Evolutionary conservation across 2,329 filamentous ascomycete species (phyloP).

Genomic region (Sporothrix dimorphospora): DNA sequence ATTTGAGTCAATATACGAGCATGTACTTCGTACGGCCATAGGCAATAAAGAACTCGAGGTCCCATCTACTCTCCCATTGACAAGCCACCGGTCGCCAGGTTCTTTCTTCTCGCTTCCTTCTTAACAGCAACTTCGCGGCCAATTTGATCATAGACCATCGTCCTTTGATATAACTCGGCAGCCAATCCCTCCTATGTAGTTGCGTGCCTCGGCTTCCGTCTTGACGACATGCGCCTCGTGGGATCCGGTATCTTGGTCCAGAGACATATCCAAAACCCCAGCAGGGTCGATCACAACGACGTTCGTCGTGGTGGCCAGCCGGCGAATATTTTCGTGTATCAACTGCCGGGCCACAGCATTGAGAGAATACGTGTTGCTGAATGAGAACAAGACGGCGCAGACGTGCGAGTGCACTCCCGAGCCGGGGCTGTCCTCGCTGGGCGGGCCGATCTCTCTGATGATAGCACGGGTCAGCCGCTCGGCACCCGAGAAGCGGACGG

Average conservation of each 20-base stretch:
- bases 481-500: conserved; percentile 18
- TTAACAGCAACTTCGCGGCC: no score
- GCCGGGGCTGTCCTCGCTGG: background rate
- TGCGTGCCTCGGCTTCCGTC: background rate
- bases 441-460: background rate
- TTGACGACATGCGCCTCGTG: background rate
- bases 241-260: background rate
- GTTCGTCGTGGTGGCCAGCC: background rate
- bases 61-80: no score
- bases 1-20: no score
- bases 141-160: no score
- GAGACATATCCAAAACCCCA: background rate
- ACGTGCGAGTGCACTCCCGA: background rate
- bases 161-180: background rate
- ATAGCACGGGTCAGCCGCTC: conserved; percentile 22
- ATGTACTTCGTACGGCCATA: no score
- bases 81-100: no score
- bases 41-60: no score
- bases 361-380: conserved; percentile 15
- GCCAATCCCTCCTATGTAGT: background rate
- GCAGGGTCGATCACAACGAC: background rate
- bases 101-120: no score
- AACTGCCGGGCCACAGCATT: conserved; percentile 15
- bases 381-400: conserved; percentile 14
- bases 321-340: conserved; percentile 9